A percentile compares a stretch with the other conserved stretches of the same genome.
phyloP scores from a whole-genome alignment of 345 rosid species.

The Eucalyptus cloeziana region DNA sequence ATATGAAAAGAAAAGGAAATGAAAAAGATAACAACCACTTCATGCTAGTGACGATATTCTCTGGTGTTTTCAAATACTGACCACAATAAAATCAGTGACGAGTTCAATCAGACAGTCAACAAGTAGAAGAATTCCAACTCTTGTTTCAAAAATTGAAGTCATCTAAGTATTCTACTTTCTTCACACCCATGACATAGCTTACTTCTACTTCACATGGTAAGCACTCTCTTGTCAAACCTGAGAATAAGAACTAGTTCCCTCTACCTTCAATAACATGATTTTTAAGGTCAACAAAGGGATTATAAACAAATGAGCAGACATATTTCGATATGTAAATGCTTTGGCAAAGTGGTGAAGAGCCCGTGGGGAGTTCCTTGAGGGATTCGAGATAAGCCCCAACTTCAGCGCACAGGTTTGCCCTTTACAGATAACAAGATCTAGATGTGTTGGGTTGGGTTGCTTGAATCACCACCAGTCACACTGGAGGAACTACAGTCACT shows the following conservation, averaged over 20 bases:
- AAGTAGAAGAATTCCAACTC: background rate
- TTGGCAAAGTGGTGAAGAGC: background rate
- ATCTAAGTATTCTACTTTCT: background rate
- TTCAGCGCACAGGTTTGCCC: background rate
- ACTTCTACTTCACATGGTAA: background rate
- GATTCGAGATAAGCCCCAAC: background rate
- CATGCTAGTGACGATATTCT: background rate
- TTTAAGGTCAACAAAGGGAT: background rate
- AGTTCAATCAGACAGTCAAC: background rate
- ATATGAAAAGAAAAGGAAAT: background rate
- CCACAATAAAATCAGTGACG: background rate
- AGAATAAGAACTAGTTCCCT: background rate
- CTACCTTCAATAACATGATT: background rate
- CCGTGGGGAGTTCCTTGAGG: background rate
- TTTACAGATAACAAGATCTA: background rate
- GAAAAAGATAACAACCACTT: background rate
- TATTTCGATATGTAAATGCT: background rate
- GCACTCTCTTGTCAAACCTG: background rate
- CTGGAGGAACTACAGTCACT: background rate
- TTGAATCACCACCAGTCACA: background rate
- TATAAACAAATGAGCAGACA: background rate
- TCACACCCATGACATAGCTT: background rate
- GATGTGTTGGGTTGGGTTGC: background rate
- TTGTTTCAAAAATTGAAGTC: background rate
- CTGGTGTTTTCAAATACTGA: background rate